A percentile compares a stretch with the other conserved stretches of the same genome.
phyloP scores from a whole-genome alignment of 192 early-diverging fungal species.

The Backusella psychrophila region DNA sequence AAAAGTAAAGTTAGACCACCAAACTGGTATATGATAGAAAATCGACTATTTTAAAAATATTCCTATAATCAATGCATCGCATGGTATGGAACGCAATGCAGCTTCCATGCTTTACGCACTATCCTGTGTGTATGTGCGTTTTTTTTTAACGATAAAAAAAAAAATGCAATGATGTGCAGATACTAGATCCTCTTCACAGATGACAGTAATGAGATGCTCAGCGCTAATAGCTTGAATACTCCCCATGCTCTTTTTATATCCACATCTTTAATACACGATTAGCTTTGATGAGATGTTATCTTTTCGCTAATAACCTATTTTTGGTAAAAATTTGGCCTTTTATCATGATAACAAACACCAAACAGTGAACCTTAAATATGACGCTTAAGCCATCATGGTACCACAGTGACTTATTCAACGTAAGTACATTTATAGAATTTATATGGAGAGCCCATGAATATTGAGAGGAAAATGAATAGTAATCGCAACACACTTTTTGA shows the following conservation, averaged over 20 bases:
- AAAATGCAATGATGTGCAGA: background rate
- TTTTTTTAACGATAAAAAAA: background rate
- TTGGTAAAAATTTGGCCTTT: background rate
- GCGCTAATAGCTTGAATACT: background rate
- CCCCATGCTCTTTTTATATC: background rate
- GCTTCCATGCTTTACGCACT: background rate
- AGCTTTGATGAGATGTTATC: background rate
- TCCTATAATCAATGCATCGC: background rate
- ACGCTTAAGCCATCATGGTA: background rate
- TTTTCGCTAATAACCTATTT: background rate
- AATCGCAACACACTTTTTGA: background rate
- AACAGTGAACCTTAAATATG: background rate
- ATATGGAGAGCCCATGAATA: background rate
- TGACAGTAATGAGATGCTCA: background rate
- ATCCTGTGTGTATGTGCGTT: background rate
- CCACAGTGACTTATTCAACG: background rate
- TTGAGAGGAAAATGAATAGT: background rate
- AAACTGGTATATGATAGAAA: background rate
- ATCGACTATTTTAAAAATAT: background rate
- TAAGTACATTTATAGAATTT: background rate
- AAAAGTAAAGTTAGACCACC: background rate
- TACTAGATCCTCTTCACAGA: background rate
- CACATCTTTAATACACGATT: background rate
- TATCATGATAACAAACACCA: background rate
- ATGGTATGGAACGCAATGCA: background rate